These are phyloP conservation scores for Quercus mongolica DNA, from an alignment of 306 rosid species.

Conservation along the genomic window DNA sequence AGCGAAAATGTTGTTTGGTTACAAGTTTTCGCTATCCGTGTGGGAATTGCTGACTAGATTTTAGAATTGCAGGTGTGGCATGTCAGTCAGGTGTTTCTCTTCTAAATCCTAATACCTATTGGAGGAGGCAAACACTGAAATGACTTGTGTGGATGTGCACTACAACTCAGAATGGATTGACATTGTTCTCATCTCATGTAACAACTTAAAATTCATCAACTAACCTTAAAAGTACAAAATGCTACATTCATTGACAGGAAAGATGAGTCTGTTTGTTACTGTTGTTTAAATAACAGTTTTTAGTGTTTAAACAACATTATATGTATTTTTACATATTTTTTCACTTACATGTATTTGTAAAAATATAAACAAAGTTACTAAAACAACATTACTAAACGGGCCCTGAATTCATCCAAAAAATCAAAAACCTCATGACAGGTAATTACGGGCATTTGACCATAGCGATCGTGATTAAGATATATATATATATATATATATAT, in stretches of 20 bases:
- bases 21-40: no score
- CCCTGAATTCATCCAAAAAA: neutral
- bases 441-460: neutral
- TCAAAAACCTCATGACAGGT: neutral
- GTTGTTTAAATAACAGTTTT: rapidly evolving
- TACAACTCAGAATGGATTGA: neutral
- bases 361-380: no score
- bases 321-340: rapidly evolving
- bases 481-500: neutral
- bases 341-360: rapidly evolving
- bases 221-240: neutral
- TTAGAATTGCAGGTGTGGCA: no score
- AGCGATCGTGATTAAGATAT: neutral
- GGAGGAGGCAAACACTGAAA: neutral
- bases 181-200: neutral
- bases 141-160: neutral
- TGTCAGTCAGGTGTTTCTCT: no score
- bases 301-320: no score
- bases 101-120: neutral
- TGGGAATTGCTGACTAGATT: no score
- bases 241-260: neutral
- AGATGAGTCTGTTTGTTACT: rapidly evolving
- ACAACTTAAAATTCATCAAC: neutral
- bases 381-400: no score
- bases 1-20: no score